phyloP scores from a whole-genome alignment of 768 basidiomycete genomes.

The Naematelia aurantialba region DNA sequence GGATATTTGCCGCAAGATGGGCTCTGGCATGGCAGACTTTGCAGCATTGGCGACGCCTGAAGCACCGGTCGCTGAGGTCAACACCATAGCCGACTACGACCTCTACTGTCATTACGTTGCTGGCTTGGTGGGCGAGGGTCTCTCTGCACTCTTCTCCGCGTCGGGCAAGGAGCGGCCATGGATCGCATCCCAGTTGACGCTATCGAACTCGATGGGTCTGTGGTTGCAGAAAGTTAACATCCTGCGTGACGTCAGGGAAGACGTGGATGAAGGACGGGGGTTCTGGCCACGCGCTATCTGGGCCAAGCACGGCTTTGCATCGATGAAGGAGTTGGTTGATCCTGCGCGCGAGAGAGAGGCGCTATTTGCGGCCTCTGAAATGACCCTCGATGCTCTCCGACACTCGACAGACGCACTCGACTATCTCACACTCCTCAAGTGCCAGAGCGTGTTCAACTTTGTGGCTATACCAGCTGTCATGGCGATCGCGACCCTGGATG shows the following conservation, averaged over 20 bases:
- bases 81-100: conserved; percentile 80
- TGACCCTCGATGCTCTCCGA: conserved; percentile 80
- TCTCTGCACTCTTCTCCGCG: conserved; percentile 80
- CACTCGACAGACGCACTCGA: conserved; percentile 84
- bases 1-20: conserved; percentile 82
- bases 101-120: conserved; percentile 99
- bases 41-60: conserved; percentile 74
- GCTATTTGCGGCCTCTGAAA: conserved; percentile 75
- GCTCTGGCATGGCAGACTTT: conserved; percentile 91
- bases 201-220: conserved; percentile 92
- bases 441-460: conserved; percentile 92
- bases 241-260: conserved; percentile 90
- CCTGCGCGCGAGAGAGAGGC: conserved; percentile 63
- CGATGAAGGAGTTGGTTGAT: conserved; percentile 49
- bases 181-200: conserved; percentile 73
- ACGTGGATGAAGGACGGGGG: conserved; percentile 72
- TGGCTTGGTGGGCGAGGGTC: conserved; percentile 92
- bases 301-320: conserved; percentile 67
- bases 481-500: conserved; percentile 88
- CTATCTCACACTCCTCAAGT: conserved; percentile 78
- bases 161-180: conserved; percentile 74
- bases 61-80: conserved; percentile 58
- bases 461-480: conserved; percentile 90
- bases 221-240: conserved; percentile 98
- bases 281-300: conserved; percentile 98